Evolutionary conservation across 2,329 filamentous ascomycete genomes (phyloP).

Genomic region (Arachnopeziza araneosa): DNA sequence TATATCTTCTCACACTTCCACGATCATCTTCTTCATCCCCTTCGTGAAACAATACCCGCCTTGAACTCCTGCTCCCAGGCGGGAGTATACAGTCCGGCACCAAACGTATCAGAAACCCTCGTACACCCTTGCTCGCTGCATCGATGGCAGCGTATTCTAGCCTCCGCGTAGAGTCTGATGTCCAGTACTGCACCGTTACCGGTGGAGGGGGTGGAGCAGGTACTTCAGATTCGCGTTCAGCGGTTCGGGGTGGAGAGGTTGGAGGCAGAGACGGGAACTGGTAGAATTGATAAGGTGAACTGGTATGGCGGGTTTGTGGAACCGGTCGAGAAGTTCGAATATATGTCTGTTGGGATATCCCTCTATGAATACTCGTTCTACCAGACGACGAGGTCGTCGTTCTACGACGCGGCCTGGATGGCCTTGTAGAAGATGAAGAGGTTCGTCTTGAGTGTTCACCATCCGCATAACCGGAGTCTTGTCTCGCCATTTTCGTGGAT

Average conservation of each 20-base stretch:
- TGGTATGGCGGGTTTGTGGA: slow-evolving; percentile 5
- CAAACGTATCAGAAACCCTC: slow-evolving; percentile 54
- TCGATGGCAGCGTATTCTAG: slow-evolving; percentile 64
- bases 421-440: slow-evolving; percentile 14
- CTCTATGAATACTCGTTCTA: neutral
- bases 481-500: slow-evolving; percentile 22
- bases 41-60: slow-evolving; percentile 48
- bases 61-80: slow-evolving; percentile 39
- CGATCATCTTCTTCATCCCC: slow-evolving; percentile 43
- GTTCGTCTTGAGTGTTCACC: slow-evolving; percentile 4
- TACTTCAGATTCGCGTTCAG: slow-evolving; percentile 11
- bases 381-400: neutral
- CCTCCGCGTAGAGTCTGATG: slow-evolving; percentile 54
- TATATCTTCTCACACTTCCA: slow-evolving; percentile 58
- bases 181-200: slow-evolving; percentile 62
- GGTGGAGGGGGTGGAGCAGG: slow-evolving; percentile 41
- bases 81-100: slow-evolving; percentile 58
- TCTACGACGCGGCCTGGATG: slow-evolving; percentile 12
- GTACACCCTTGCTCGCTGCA: slow-evolving; percentile 52
- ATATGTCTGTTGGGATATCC: too few species aligned
- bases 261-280: slow-evolving; percentile 26
- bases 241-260: neutral
- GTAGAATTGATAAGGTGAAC: slow-evolving; percentile 24
- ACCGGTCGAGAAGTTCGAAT: slow-evolving; percentile 7
- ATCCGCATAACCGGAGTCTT: slow-evolving; percentile 27